These are phyloP conservation scores for Ophiostoma sp. DNA, from an alignment of 2,329 filamentous ascomycete genomes.

Conservation along the genomic window DNA sequence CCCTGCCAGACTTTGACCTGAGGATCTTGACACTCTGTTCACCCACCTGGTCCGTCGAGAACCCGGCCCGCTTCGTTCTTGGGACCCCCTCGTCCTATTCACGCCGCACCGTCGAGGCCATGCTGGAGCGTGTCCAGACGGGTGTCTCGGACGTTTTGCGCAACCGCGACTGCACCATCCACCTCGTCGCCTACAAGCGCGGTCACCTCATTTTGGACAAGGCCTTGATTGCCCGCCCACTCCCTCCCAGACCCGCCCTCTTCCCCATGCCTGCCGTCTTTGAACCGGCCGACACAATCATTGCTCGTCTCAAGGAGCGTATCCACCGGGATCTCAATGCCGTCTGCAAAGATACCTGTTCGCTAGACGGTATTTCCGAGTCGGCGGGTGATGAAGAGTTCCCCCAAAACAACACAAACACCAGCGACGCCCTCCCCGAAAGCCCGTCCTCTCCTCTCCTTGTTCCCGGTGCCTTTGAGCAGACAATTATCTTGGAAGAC, in stretches of 20 bases:
- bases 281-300: constrained; percentile 42
- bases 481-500: constrained; percentile 8
- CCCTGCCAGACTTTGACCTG: constrained; percentile 51
- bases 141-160: constrained; percentile 52
- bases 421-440: not conserved
- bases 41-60: constrained; percentile 47
- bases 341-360: constrained; percentile 54
- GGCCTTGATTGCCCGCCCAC: constrained; percentile 44
- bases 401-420: not conserved
- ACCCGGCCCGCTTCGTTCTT: constrained; percentile 49
- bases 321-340: constrained; percentile 51
- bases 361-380: constrained; percentile 42
- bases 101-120: constrained; percentile 48
- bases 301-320: constrained; percentile 46
- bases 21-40: constrained; percentile 49
- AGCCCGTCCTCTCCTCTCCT: not conserved
- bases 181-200: constrained; percentile 52
- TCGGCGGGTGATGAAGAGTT: constrained; percentile 24
- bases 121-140: constrained; percentile 53
- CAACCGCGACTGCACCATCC: constrained; percentile 49
- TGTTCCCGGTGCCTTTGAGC: not conserved
- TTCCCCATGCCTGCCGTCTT: constrained; percentile 39
- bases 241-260: constrained; percentile 35
- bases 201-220: constrained; percentile 56
- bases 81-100: constrained; percentile 46